Evolutionary conservation across 2,329 filamentous ascomycete species (phyloP).

Genomic region (Pseudogymnoascus sp.): DNA sequence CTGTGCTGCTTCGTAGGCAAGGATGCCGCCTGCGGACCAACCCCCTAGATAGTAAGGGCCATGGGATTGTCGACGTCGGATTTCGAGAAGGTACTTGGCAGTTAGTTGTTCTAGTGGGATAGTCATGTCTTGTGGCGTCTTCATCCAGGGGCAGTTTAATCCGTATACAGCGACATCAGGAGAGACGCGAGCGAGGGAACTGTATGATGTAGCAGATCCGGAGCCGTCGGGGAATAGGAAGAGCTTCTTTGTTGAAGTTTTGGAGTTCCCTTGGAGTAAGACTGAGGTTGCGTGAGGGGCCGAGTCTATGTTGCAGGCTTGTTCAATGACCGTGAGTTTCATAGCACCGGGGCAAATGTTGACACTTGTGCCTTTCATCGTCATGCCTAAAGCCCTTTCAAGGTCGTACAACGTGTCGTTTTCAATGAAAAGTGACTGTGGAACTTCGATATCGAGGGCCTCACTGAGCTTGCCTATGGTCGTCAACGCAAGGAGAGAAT

Average conservation of each 20-base stretch:
- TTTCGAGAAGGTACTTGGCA: constrained; percentile 34
- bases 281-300: constrained; percentile 22
- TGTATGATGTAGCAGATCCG: constrained; percentile 37
- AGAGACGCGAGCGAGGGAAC: constrained; percentile 28
- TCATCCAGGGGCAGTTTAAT: constrained; percentile 36
- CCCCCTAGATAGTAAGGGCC: constrained; percentile 44
- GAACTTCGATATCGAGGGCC: constrained; percentile 10
- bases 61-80: constrained; percentile 39
- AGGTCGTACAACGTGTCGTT: not conserved
- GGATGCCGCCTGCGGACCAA: constrained; percentile 46
- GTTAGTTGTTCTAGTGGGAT: constrained; percentile 32
- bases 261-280: constrained; percentile 29
- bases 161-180: constrained; percentile 31
- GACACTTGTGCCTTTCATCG: not conserved
- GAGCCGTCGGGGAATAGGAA: constrained; percentile 40
- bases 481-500: constrained; percentile 8
- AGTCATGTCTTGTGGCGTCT: constrained; percentile 24
- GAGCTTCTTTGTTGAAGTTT: constrained; percentile 19
- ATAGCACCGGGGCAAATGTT: not conserved
- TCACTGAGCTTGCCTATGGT: constrained; percentile 4
- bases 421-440: constrained; percentile 5
- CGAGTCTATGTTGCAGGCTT: not conserved
- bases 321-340: not conserved
- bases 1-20: constrained; percentile 39
- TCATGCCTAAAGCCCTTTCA: not conserved